phyloP scores from a whole-genome alignment of 2,329 filamentous ascomycete genomes.

The Madurella mycetomatis region DNA sequence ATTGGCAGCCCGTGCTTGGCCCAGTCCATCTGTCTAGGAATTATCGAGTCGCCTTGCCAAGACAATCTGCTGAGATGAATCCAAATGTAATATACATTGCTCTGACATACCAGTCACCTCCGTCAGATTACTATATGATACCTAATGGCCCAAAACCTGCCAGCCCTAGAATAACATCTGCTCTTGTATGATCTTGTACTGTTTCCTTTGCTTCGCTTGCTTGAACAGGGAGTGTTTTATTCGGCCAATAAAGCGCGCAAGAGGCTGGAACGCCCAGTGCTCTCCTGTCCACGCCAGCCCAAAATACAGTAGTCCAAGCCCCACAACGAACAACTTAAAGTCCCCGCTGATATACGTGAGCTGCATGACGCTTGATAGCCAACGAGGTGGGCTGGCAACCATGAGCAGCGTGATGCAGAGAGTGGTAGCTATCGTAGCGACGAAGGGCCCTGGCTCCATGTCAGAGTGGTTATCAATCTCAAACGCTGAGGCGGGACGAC shows the following conservation, averaged over 20 bases:
- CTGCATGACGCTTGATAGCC: conserved; percentile 74
- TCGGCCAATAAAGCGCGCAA: conserved; percentile 65
- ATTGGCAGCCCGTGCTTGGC: too few species aligned
- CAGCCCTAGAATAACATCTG: conserved; percentile 46
- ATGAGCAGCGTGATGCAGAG: conserved; percentile 71
- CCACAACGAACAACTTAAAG: conserved; percentile 70
- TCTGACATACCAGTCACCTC: too few species aligned
- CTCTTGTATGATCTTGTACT: conserved; percentile 79
- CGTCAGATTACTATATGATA: too few species aligned
- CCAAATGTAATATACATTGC: too few species aligned
- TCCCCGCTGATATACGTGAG: conserved; percentile 68
- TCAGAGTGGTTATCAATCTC: conserved; percentile 19
- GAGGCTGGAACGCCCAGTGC: conserved; percentile 60
- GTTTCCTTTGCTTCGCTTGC: conserved; percentile 71
- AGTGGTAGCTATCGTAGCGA: conserved; percentile 67
- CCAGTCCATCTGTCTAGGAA: too few species aligned
- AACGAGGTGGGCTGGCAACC: conserved; percentile 67
- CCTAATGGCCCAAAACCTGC: not conserved
- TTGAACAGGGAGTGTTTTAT: conserved; percentile 54
- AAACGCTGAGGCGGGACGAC: conserved; percentile 29
- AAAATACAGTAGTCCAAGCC: conserved; percentile 66
- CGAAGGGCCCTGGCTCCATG: conserved; percentile 66
- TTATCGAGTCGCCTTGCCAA: too few species aligned
- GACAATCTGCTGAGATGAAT: too few species aligned
- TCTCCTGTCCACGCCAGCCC: conserved; percentile 67